Percentiles rank a stretch among this genome's conserved stretches.
Evolutionary conservation across 352 stramenopile genomes (phyloP).

Genomic region (Phytophthora meadii): DNA sequence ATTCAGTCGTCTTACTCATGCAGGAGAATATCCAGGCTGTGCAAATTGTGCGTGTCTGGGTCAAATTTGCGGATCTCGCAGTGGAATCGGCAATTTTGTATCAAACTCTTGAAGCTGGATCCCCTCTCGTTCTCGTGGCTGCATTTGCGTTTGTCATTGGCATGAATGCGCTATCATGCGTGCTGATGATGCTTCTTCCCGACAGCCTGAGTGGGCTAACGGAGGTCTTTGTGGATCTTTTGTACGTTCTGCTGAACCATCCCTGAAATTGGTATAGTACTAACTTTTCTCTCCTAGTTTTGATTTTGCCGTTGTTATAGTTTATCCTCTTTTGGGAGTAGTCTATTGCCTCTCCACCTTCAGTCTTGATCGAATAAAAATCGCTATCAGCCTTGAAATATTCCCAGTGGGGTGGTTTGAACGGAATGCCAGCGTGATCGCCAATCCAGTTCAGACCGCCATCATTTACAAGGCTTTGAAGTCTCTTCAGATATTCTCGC

Average conservation of each 20-base stretch:
- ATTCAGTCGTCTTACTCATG: not conserved
- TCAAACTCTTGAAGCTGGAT: conserved; percentile 18
- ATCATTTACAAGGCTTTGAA: conserved; percentile 31
- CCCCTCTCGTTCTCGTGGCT: conserved; percentile 9
- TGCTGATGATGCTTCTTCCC: conserved; percentile 12
- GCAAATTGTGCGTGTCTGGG: conserved; percentile 13
- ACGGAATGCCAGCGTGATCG: conserved; percentile 26
- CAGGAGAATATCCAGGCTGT: conserved; percentile 1
- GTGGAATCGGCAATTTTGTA: conserved; percentile 15
- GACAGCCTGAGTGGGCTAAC: not conserved
- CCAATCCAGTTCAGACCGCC: conserved; percentile 28
- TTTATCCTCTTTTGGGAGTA: conserved; percentile 36
- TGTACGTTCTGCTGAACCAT: not conserved
- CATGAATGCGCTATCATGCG: conserved; percentile 9
- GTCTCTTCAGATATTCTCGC: conserved; percentile 36
- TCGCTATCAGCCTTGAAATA: conserved; percentile 38
- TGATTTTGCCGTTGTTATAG: conserved; percentile 36
- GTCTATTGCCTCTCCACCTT: conserved; percentile 40
- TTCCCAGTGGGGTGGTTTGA: conserved; percentile 44
- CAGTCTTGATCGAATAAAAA: conserved; percentile 22
- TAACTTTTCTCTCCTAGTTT: conserved; percentile 25
- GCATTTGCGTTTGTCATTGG: conserved; percentile 14
- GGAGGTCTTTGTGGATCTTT: conserved; percentile 1
- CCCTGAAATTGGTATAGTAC: not conserved
- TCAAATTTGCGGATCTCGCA: conserved; percentile 21